Conservation (phyloP, 2,329 filamentous ascomycete genomes). For the Dactylella cylindrospora region DNA sequence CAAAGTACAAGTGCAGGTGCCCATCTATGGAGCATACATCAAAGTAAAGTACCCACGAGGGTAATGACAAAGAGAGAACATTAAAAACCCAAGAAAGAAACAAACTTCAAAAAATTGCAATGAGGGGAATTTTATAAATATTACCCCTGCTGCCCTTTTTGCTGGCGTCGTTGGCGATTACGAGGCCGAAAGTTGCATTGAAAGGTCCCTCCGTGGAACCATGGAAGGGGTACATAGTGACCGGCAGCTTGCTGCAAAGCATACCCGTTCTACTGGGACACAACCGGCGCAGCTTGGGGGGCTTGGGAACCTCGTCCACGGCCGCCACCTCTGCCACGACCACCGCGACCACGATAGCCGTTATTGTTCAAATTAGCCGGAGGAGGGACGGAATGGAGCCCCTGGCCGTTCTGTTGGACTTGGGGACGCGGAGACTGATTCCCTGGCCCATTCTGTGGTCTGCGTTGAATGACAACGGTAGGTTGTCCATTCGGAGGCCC, state of each 20-base stretch:
- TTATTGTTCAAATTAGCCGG: constrained; percentile 25
- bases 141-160: constrained; percentile 6
- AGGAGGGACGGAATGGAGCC: constrained; percentile 32
- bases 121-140: constrained; percentile 40
- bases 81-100: not conserved
- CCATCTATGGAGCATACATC: too few species aligned
- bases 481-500: constrained; percentile 19
- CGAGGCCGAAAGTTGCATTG: not conserved
- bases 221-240: constrained; percentile 8
- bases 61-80: too few species aligned
- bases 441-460: constrained; percentile 28
- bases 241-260: constrained; percentile 3
- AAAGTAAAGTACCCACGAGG: too few species aligned
- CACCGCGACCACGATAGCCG: constrained; percentile 41
- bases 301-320: constrained; percentile 45
- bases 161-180: not conserved
- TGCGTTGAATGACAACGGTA: constrained; percentile 32
- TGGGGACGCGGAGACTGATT: constrained; percentile 19
- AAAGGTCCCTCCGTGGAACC: not conserved
- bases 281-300: constrained; percentile 18
- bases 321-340: constrained; percentile 40
- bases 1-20: too few species aligned
- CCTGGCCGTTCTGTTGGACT: constrained; percentile 18
- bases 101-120: not conserved
- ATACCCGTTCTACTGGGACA: constrained; percentile 36